These are phyloP conservation scores for Angomonas ambiguus DNA, from an alignment of 208 protist species.

Conservation along the genomic window DNA sequence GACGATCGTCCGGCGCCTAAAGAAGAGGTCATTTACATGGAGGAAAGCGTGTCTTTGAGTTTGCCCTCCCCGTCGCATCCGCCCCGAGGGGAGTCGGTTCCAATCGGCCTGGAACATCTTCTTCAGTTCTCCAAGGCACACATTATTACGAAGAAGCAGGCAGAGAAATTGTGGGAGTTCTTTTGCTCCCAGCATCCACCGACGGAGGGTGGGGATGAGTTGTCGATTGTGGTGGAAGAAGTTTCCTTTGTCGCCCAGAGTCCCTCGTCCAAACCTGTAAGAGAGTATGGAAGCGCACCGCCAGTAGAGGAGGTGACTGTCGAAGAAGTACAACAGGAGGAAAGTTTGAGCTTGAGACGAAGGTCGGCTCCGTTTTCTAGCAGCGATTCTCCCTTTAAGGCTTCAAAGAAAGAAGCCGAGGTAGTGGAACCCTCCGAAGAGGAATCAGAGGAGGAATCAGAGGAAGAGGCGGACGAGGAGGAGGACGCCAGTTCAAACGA, in stretches of 20 bases:
- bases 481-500: not conserved
- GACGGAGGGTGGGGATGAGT: slow-evolving; percentile 4
- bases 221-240: slow-evolving; percentile 14
- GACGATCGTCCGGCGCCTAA: not conserved
- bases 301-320: slow-evolving; percentile 12
- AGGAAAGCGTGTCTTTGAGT: slow-evolving; percentile 22
- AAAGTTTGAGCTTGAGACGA: not conserved
- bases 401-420: not conserved
- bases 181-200: slow-evolving; percentile 21
- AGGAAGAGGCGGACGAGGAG: slow-evolving; percentile 17
- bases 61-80: slow-evolving; percentile 33
- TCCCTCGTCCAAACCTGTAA: not conserved
- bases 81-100: slow-evolving; percentile 33
- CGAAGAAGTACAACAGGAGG: not conserved
- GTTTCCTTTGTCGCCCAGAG: not conserved
- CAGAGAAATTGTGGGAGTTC: slow-evolving; percentile 71
- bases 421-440: not conserved
- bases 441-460: not conserved
- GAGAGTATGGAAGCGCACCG: not conserved
- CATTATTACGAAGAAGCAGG: slow-evolving; percentile 71
- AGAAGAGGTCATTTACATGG: not conserved
- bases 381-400: not conserved
- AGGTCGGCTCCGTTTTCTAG: not conserved
- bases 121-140: slow-evolving; percentile 72
- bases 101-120: slow-evolving; percentile 70